Evolutionary conservation across 257 asterid species (phyloP), one percentile per base, ranked within the genome.

Genomic region (Penstemon newberryi): DNA sequence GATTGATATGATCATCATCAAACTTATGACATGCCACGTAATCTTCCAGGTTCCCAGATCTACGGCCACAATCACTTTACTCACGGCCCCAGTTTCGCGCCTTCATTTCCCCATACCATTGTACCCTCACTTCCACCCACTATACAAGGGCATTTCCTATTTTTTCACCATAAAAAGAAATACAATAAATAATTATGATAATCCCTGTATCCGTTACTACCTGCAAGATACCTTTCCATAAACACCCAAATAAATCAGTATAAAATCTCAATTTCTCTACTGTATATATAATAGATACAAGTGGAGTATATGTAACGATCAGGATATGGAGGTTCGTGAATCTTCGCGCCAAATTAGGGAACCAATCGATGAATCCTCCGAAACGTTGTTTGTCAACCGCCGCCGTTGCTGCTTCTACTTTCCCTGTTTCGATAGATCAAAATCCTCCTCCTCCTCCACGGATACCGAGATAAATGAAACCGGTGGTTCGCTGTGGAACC

Each of bases 391-490:
- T 74, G 79, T 51, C 39, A 41, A 55, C 55, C 85, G 78, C 49
- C 86, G 80, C 18, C 86, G 92, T 59, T 67, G 85, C 77, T 88
- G 91, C 54, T 84, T 74, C 77, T 77, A 73, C 82, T 77, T 84
- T 45, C 67, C 85, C 10, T 82, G 91, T 73, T 80, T 89, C 76
- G 66, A 54, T 42, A 53, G 77, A 46, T 42, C 44, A 6, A 66
- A 39, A 8, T 41, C 7, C 68, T 3, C 76, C 74, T 44, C 75
- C 63, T 43, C 73, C 50, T 55, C 90, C 72, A 3, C 87, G 82
- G 5, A 5, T 75, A 44, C 12, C 63, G 5, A 84, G 76, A 38
- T 25, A 25, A 25, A 25, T 25, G 33, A 25, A 25, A 47, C 36
- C 57, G 42, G 4, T 44, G 46, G n/a, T 0, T 74, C 87, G 2